phyloP scores from a whole-genome alignment of 2,329 filamentous ascomycete species.

The Magnaporthiopsis incrustans region DNA sequence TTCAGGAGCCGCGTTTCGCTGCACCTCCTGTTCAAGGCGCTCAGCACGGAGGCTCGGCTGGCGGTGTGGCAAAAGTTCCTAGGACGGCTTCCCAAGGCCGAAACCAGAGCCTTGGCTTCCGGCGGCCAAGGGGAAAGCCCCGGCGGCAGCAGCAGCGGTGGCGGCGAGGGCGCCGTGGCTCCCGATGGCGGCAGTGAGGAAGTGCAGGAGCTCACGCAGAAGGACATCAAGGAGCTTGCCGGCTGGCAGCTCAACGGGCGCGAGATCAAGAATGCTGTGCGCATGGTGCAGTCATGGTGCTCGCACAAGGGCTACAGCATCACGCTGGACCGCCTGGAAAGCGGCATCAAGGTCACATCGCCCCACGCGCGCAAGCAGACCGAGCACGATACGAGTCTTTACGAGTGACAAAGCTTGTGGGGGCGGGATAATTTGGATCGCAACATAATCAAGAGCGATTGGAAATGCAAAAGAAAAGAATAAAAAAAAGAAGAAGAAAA shows the following conservation, averaged over 20 bases:
- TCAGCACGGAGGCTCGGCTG: slow-evolving; percentile 28
- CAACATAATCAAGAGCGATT: background rate
- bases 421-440: background rate
- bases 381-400: slow-evolving; percentile 13
- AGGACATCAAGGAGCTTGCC: slow-evolving; percentile 29
- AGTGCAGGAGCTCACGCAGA: slow-evolving; percentile 18
- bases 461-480: too few species aligned
- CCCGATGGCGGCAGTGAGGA: slow-evolving; percentile 7
- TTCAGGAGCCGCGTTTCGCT: slow-evolving; percentile 40
- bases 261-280: slow-evolving; percentile 39
- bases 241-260: slow-evolving; percentile 35
- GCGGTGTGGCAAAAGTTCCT: slow-evolving; percentile 40
- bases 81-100: slow-evolving; percentile 10
- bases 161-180: slow-evolving; percentile 7
- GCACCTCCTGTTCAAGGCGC: slow-evolving; percentile 32
- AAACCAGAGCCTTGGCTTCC: background rate
- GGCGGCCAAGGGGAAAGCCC: background rate
- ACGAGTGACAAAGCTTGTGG: slow-evolving; percentile 7
- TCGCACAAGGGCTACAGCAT: slow-evolving; percentile 33
- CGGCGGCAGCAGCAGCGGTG: background rate
- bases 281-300: slow-evolving; percentile 38
- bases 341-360: slow-evolving; percentile 36
- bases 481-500: background rate
- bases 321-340: slow-evolving; percentile 33
- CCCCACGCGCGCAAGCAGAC: slow-evolving; percentile 29